Conservation (phyloP, 2,329 filamentous ascomycete genomes). For the Talaromyces sp. region DNA sequence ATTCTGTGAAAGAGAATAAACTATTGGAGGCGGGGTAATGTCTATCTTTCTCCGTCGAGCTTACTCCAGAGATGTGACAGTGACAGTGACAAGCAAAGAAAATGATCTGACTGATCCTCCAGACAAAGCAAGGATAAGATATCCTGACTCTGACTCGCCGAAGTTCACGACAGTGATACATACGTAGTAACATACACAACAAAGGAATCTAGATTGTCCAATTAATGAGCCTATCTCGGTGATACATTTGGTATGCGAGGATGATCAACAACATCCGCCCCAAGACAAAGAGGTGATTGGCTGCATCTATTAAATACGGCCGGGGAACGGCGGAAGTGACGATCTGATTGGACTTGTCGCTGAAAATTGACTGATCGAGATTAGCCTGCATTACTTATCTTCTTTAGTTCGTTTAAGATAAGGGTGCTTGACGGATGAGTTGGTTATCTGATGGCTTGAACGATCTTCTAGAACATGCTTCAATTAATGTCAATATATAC, state of each 20-base stretch:
- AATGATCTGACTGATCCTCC: background rate
- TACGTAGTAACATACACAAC: background rate
- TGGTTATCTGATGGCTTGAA: background rate
- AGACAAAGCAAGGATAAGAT: background rate
- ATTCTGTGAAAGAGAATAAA: background rate
- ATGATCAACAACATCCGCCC: background rate
- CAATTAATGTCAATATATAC: background rate
- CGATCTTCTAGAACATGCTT: background rate
- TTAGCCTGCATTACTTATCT: background rate
- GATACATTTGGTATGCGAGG: background rate
- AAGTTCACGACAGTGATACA: background rate
- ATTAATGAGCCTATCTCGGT: background rate
- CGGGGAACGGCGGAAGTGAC: constrained; percentile 3
- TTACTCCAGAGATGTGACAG: background rate
- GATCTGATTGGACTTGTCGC: background rate
- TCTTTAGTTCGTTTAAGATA: no score
- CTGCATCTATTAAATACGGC: background rate
- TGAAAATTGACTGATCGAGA: background rate
- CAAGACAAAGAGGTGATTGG: background rate
- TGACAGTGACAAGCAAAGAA: background rate
- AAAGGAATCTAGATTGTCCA: background rate
- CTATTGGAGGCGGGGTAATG: constrained; percentile 1
- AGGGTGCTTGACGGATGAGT: background rate
- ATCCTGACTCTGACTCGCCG: background rate
- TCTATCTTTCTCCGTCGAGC: background rate